Base-by-base conservation (phyloP, 805 yeast genomes). In the Cyberlindnera mycetangii region DNA sequence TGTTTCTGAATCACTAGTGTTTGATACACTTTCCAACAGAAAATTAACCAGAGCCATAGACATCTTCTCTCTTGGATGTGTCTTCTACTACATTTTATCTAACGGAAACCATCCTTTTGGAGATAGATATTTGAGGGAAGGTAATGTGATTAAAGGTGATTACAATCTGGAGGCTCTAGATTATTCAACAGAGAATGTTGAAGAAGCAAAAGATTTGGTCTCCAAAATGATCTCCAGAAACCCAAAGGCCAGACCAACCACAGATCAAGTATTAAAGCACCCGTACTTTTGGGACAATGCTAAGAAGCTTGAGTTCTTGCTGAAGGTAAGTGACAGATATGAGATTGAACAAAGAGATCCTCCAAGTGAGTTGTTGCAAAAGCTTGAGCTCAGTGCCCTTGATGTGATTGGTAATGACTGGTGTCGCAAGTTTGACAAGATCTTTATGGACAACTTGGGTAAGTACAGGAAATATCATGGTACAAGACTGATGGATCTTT, bases 61-160 rank as follows among this genome's bases (percentile, higher is more conserved):
- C 64, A 85, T 93, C 4, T 93, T 93, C 60, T 87, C 97, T 0
- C 69, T 92, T 49, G 99, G 99, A 0, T 93, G 99, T 66, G 90
- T 93, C 1, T 93, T 88, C 59, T 92, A 78, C 61, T 93, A 89
- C 58, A 84, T 90, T 32, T 66, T 93, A 30, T 75, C 96, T 0
- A 78, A 78, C 14, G 98, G 99, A 0, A 60, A 65, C 8, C 99
- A 93, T 70, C 99, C 99, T 5, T 93, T 87, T 69, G 99, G 99
- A n/a, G 93, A 86, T 56, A 71, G 88, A 37, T 89, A 88, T 56
- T 62, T 83, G 55, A 74, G 99, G 43, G 98, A 93, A 58, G 93
- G 86, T 11, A 90, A 93, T 58, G 89, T 93, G 15, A 78, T 89
- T 48, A 81, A 78, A 53, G 85, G 84, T 15, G 72, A 75, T 15